A percentile compares a stretch with the other conserved stretches of the same genome.
These are phyloP conservation scores for Nepenthes alata DNA, from an alignment of 179 eudicot genomes.

Conservation along the genomic window DNA sequence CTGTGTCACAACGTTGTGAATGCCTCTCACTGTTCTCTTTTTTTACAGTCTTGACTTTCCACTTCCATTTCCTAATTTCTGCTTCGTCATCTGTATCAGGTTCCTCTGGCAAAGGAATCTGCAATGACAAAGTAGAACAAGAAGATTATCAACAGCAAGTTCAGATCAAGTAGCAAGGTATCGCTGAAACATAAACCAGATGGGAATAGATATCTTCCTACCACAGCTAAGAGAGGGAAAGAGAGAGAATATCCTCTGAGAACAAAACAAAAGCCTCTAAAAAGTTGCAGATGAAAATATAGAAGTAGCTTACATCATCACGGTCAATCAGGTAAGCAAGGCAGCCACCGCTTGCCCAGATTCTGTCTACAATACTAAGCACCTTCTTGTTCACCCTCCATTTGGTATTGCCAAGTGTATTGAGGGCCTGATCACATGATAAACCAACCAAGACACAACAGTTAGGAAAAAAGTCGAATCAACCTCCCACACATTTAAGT, in stretches of 20 bases:
- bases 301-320: constrained; percentile 50
- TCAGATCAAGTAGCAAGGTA: neutral
- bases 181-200: too few relatives aligned
- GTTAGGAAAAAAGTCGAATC: neutral
- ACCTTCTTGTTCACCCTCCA: constrained; percentile 92
- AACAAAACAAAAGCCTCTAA: neutral
- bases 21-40: constrained; percentile 86
- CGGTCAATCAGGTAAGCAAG: constrained; percentile 82
- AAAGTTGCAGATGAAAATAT: neutral
- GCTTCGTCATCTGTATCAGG: constrained; percentile 78
- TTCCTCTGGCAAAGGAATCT: constrained; percentile 73
- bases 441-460: neutral
- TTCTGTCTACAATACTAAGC: constrained; percentile 57
- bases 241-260: too few relatives aligned
- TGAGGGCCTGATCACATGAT: constrained; percentile 51
- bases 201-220: too few relatives aligned
- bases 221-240: too few relatives aligned
- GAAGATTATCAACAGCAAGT: neutral
- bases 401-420: constrained; percentile 82
- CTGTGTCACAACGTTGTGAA: constrained; percentile 85
- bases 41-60: constrained; percentile 55
- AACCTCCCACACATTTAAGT: too few relatives aligned
- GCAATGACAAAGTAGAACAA: constrained; percentile 4
- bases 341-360: constrained; percentile 85
- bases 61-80: constrained; percentile 60